Conservation (phyloP, 176 grass and related monocot species). For the barley (Hordeum vulgare) region DNA sequence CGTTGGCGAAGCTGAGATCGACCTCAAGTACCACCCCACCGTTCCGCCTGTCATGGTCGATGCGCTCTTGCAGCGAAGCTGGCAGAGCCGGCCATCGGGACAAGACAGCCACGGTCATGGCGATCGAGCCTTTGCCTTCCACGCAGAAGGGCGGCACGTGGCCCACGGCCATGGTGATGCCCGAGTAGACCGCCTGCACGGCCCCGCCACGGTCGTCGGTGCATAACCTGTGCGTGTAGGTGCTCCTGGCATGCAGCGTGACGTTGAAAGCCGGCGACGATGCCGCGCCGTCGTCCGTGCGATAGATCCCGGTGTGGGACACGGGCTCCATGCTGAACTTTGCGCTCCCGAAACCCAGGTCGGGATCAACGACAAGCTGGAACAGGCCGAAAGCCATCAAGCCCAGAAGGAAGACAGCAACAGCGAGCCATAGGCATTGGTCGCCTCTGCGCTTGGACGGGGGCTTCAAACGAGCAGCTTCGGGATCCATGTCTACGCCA, state of each 20-base stretch:
- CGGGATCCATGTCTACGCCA: too few relatives aligned
- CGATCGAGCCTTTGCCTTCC: background rate
- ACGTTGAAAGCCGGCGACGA: background rate
- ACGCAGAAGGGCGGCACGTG: background rate
- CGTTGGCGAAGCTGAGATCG: background rate
- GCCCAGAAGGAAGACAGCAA: background rate
- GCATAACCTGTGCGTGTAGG: background rate
- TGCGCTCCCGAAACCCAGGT: background rate
- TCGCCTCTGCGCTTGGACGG: background rate
- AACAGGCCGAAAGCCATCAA: background rate
- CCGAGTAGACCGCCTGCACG: background rate
- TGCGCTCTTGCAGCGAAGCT: background rate
- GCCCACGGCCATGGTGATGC: background rate
- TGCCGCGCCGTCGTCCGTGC: too few relatives aligned
- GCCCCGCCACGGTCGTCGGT: background rate
- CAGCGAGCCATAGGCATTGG: background rate
- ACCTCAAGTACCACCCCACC: background rate
- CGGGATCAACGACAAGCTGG: background rate
- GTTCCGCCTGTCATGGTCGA: background rate
- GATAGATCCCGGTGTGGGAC: background rate
- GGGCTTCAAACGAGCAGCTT: too few relatives aligned
- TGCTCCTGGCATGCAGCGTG: background rate
- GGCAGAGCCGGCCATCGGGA: background rate
- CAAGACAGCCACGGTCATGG: background rate
- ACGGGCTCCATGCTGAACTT: constrained; percentile 5